These are phyloP conservation scores for Edaphochlamys debaryana DNA, from an alignment of 139 green algal species.

Conservation along the genomic window DNA sequence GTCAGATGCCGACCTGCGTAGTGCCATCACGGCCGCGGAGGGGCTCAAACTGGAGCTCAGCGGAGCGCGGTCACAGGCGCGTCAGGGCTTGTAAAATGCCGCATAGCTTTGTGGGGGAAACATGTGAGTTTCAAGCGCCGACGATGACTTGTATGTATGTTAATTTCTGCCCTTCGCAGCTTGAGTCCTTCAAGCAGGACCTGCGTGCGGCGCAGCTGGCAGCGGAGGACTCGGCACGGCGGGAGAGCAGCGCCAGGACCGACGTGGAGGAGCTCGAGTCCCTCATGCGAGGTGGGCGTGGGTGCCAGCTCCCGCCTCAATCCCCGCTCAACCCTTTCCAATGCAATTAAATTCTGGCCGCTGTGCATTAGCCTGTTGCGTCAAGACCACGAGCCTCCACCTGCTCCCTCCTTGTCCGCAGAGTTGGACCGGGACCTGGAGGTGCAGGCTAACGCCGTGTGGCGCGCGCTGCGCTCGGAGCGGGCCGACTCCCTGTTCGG, in stretches of 20 bases:
- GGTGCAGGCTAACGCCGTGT: slow-evolving; percentile 42
- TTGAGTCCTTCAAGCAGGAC: background rate
- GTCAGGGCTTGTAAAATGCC: background rate
- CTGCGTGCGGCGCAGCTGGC: slow-evolving; percentile 27
- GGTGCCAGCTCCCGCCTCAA: no score
- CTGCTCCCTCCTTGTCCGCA: no score
- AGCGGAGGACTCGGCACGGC: slow-evolving; percentile 27
- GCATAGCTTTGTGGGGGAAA: no score
- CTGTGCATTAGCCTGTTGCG: no score
- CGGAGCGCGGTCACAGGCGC: slow-evolving; percentile 1
- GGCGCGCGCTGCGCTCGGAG: slow-evolving; percentile 36
- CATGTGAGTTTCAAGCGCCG: no score
- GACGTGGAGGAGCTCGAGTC: slow-evolving; percentile 42
- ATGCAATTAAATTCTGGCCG: no score
- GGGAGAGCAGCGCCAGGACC: slow-evolving; percentile 5
- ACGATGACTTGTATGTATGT: no score
- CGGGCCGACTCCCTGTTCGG: slow-evolving; percentile 45
- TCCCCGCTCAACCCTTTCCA: no score
- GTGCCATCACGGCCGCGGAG: slow-evolving; percentile 15
- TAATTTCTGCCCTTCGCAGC: background rate
- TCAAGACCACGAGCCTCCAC: no score
- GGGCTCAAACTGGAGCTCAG: slow-evolving; percentile 28
- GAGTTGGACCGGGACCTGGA: slow-evolving; percentile 50
- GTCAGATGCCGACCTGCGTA: slow-evolving; percentile 29
- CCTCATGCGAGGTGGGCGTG: slow-evolving; percentile 30